Base-by-base conservation (phyloP, 306 rosid genomes). In the Quillaja saponaria region DNA sequence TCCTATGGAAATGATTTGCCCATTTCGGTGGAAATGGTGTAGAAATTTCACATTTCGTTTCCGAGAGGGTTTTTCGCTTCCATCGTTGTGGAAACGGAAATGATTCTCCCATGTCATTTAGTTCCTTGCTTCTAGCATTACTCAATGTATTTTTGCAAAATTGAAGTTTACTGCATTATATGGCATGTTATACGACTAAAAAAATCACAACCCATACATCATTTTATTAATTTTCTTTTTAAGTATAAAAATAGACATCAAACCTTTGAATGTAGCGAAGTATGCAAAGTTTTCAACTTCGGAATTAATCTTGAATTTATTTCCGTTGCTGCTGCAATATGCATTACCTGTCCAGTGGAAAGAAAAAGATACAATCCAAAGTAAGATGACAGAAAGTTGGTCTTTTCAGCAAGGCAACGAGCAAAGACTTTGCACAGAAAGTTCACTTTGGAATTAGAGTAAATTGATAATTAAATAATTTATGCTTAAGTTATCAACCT, bases 281-380 rank as follows among this genome's bases (percentile, higher is more conserved):
- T 40, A 71, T 92, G 87, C 68, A 92, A 81, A 8, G 81, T 75
- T 80, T 83, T 83, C 91, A 92, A 75, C 49, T 83, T 81, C 21
- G 99, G 99, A 60, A 92, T 71, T 37, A 92, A 64, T 74, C 85
- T 92, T 46, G 94, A 86, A 80, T 89, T 86, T 57, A 86, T 55
- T 81, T 92, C 96, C 74, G 53, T 76, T 50, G 94, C 90, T 6
- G 96, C 90, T 3, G 99, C 99, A 64, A 92, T 92, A 78, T 92
- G 99, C 96, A 92, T 92, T 69, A 92, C 99, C 99, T 92, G 78
- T 17, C 52, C 20, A 51, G 58, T 58, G 55, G 55, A 21, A 19
- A 4, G 13, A 41, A 28, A 34, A 56, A n/a, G 40, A 68, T 55
- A 54, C 46, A 16, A 15, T 6, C 19, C 13, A 66, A 14, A 10